Evolutionary conservation across 2,329 filamentous ascomycete species (phyloP), one percentile per base, ranked within the genome.

Genomic region (Fusarium chaquense): DNA sequence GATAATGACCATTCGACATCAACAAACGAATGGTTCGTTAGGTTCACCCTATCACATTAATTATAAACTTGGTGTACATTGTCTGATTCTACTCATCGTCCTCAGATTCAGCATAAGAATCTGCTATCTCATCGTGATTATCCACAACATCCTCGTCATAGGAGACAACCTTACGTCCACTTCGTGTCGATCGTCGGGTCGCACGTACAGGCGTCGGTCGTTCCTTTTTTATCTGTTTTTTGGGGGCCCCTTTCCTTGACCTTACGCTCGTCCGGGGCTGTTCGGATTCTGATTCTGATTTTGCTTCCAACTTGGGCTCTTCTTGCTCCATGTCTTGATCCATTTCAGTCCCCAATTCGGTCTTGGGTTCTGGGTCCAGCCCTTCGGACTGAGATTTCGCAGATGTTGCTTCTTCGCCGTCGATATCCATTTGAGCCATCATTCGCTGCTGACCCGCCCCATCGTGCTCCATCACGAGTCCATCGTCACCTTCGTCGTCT

Each of bases 401-500:
- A 20, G 20, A 22, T 15, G 20, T 24, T 20, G 50, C 49, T 47
- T 30, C 50, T 46, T 61, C 32, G 36, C 35, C 52, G 41, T 65
- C 54, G 4, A 62, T 54, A 3, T 58, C 52, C 41, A 35, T 44
- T 20, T 41, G 36, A 3, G 22, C 15, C 13, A 24, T 40, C 2
- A n/a, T 20, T 28, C 33, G 28, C 16, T 33, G 47, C 18, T 62
- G 55, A 12, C n/a, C 43, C 15, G 6, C 46, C 13, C 40, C 61
- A 2, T 68, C 50, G 4, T 78, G 75, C 18, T 80, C 79, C 75
- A 81, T 78, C 24, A 77, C 77, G 51, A 78, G 58, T 7, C 75
- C 78, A 22, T 75, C 77, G 24, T 78, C 76, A 1, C 73, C 77
- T 5, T 78, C 78, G 1, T 81, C 81, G 1, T 83, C 83, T 5